Evolutionary conservation across 805 yeast species (phyloP).

Genomic region (Hyphopichia homilentoma): DNA sequence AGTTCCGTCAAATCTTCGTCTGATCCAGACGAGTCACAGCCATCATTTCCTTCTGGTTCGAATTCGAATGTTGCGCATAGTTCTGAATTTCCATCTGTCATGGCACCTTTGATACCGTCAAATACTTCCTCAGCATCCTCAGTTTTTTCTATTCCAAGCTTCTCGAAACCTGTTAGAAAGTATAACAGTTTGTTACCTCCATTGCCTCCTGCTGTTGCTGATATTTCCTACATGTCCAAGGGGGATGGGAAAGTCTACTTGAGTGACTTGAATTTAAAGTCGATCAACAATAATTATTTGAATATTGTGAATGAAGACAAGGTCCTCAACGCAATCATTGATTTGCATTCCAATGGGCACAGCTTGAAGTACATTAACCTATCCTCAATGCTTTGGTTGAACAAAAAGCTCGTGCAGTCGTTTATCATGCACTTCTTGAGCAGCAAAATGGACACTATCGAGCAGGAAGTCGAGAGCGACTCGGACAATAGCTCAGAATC

Average conservation of each 20-base stretch:
- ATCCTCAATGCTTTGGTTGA: conserved; percentile 47
- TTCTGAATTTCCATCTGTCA: neutral
- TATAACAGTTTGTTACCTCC: conserved; percentile 40
- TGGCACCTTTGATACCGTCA: too few species aligned
- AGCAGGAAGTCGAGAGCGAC: conserved; percentile 6
- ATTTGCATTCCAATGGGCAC: conserved; percentile 15
- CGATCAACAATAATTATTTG: conserved; percentile 31
- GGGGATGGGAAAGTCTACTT: conserved; percentile 33
- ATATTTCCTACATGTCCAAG: conserved; percentile 24
- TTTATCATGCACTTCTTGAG: conserved; percentile 22
- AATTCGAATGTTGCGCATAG: too few species aligned
- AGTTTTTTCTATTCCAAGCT: conserved; percentile 21
- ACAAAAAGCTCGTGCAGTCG: conserved; percentile 31
- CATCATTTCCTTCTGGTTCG: too few species aligned
- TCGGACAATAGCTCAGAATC: conserved; percentile 3
- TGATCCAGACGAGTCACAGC: neutral
- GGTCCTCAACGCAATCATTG: conserved; percentile 22
- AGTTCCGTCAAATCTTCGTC: neutral
- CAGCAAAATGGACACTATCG: conserved; percentile 3
- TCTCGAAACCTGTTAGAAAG: conserved; percentile 27
- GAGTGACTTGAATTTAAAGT: conserved; percentile 39
- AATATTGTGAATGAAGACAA: conserved; percentile 29
- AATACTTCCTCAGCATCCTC: conserved; percentile 19
- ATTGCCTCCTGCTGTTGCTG: conserved; percentile 22
- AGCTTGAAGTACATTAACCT: conserved; percentile 37